A percentile compares a stretch with the other conserved stretches of the same genome.
phyloP scores from a whole-genome alignment of 202 grass and related monocot species.

The Hordeum pubiflorum region DNA sequence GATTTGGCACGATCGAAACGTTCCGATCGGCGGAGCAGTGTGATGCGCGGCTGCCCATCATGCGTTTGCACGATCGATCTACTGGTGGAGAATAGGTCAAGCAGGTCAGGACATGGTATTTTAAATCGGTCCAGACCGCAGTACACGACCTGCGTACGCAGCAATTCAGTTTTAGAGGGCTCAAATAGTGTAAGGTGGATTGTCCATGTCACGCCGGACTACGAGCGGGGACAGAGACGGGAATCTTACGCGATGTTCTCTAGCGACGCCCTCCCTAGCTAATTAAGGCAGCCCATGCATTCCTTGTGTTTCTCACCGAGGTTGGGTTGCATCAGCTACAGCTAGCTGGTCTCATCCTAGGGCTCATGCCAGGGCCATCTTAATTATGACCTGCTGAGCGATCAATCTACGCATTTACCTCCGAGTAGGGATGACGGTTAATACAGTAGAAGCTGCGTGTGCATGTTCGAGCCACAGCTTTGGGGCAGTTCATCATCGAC shows the following conservation, averaged over 20 bases:
- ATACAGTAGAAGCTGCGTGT: neutral
- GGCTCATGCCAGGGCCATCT: neutral
- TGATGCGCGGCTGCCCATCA: neutral
- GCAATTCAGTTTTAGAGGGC: neutral
- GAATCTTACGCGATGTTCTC: neutral
- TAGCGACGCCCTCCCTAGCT: neutral
- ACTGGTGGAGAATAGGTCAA: neutral
- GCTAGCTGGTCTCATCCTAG: neutral
- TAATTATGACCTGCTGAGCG: neutral
- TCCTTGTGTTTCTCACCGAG: neutral
- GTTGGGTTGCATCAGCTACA: constrained; percentile 7
- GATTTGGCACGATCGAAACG: constrained; percentile 5
- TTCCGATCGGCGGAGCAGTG: neutral
- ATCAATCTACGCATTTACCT: neutral
- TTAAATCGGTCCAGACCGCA: neutral
- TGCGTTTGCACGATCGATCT: neutral
- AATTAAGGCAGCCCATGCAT: neutral
- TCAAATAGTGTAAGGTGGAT: neutral
- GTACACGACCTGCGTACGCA: neutral
- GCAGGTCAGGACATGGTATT: neutral
- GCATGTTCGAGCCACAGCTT: neutral
- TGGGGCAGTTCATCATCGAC: neutral
- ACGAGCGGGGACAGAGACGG: neutral
- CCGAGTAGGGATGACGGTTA: neutral
- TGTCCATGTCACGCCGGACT: neutral